Base-by-base conservation (phyloP, 208 protist species). In the Acanthamoeba castellanii region DNA sequence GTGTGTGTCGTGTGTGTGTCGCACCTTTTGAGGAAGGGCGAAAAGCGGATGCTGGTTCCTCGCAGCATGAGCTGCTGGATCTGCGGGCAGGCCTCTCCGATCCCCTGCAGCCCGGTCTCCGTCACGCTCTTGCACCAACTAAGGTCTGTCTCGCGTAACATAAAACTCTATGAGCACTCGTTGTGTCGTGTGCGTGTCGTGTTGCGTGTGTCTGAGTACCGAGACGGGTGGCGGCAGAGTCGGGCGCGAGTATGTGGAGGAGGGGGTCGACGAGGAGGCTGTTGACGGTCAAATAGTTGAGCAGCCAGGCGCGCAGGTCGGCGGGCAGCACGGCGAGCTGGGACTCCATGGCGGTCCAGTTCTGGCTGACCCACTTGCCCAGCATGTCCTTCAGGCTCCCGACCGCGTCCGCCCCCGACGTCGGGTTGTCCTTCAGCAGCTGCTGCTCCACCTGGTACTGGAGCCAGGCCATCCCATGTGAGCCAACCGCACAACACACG, bases 81-180 rank as follows among this genome's bases (percentile, higher is more conserved):
- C 30, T 32, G 30, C 20, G 70, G 70, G 37, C 70, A 78, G 20
- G 70, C 70, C 37, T 78, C 30, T 13, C 70, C 70, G 20, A 78
- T 45, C 8, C 70, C 70, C 70, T 78, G 70, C 70, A 78, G 70
- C 20, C 70, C 70, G 1, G 70, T 45, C 27, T 78, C 70, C 70
- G 70, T 78, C 70, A 78, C 70, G 70, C 70, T 78, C 70, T 45
- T 32, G 32, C 70, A 78, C 70, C 70, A 78, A 78, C 70, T 78
- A 22, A 78, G 27, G 70, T 78, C 70, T 78, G 70, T 22, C n/a
- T n/a, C 34, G 70, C 13, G 32, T 2, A 68, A n/a, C 3, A 68
- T 3, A 34, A 78, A 13, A 78, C 2, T 30, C 8, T 45, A 78
- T 34, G 1, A 78, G 16, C 30, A 50, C 13, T 68, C 16, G 16